Percentiles rank a stretch among this genome's conserved stretches.
Conservation (phyloP, 2,329 filamentous ascomycete genomes). For the Magnaporthiopsis incrustans region DNA sequence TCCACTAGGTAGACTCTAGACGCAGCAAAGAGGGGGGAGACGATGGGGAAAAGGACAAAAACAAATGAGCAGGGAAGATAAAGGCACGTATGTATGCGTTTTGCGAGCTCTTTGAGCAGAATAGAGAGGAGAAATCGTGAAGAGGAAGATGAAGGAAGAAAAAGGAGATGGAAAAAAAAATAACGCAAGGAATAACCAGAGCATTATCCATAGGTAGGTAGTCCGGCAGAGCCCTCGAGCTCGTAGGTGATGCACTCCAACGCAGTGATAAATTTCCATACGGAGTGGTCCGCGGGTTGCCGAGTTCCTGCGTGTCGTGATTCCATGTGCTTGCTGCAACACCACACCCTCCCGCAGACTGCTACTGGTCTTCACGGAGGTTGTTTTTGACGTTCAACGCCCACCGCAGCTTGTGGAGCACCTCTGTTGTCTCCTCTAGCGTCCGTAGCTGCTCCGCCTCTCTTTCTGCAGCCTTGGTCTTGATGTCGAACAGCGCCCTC, state of each 20-base stretch:
- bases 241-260: neutral
- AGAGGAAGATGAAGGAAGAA: neutral
- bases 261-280: neutral
- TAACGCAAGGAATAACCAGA: too few species aligned
- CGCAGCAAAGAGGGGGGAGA: neutral
- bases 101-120: neutral
- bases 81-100: neutral
- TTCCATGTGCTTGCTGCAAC: neutral
- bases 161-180: neutral
- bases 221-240: neutral
- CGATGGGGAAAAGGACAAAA: neutral
- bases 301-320: neutral
- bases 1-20: neutral
- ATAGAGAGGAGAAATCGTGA: neutral
- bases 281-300: neutral
- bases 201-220: neutral
- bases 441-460: constrained; percentile 54
- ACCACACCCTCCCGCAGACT: neutral
- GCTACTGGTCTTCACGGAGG: constrained; percentile 22
- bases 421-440: constrained; percentile 49
- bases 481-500: constrained; percentile 50
- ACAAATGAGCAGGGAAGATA: neutral
- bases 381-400: constrained; percentile 60
- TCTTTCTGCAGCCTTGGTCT: constrained; percentile 44
- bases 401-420: constrained; percentile 65